Evolutionary conservation across 2,329 filamentous ascomycete species (phyloP), one percentile per base, ranked within the genome.

Genomic region (Penicillium sp.): DNA sequence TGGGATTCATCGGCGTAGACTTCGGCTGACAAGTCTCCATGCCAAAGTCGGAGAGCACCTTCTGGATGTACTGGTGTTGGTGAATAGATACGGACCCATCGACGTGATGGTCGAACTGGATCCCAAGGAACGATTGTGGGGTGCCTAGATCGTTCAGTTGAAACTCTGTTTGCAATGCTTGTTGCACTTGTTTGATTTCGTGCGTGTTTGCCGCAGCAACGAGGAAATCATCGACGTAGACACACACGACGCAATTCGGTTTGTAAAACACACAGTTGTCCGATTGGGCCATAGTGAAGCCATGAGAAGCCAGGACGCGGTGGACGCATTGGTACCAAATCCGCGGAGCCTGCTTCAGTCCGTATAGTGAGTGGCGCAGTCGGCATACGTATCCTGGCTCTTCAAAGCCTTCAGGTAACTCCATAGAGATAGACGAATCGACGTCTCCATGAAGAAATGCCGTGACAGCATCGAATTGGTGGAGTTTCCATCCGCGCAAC

Each of bases 91-190:
- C n/a, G n/a, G n/a, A n/a, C n/a, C n/a, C n/a, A n/a, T n/a, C n/a
- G n/a, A n/a, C 52, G 35, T 54, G 44, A 48, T 54, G 48, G 33
- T 54, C 45, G 14, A 54, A 48, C 35, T 54, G 33, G 52, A 54
- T 54, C 31, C 52, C 44, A 27, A 54, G 52, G 41, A 54, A 54
- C 16, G 52, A 54, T 14, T 22, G 52, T 3, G 52, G 44, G n/a
- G 24, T 54, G 22, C 52, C 52, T 13, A 54, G 44, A 41, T 48
- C 52, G 33, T 54, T 54, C 16, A 48, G 5, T 26, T 5, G 24
- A 5, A 54, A 48, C 26, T 54, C 44, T 22, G 44, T 31, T 48
- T 53, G 41, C 29, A 53, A 37, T 26, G 43, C 43, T 46, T n/a
- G 41, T 47, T 53, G 51, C 43, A 53, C 51, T 53, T 53, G 19